Conservation (phyloP, 305 asterid genomes). For the Stenogyne calaminthoides region DNA sequence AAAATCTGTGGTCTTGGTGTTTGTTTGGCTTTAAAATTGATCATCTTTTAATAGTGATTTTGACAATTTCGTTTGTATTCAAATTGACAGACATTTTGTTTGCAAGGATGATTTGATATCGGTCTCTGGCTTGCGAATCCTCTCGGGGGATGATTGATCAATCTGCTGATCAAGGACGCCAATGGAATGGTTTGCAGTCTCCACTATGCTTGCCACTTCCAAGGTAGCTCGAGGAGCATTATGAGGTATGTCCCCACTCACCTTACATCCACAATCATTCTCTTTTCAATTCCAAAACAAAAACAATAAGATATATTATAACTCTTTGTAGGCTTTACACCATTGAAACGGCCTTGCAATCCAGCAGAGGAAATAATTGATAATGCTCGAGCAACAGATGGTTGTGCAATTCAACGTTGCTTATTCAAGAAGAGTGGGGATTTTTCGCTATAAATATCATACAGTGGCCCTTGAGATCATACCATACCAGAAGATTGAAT, state of each 20-base stretch:
- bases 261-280: not conserved
- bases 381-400: not conserved
- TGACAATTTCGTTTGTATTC: not conserved
- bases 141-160: not conserved
- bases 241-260: not conserved
- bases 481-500: not conserved
- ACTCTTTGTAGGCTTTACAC: not conserved
- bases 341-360: not conserved
- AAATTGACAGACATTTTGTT: not conserved
- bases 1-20: not conserved
- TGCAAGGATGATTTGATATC: slow-evolving; percentile 15
- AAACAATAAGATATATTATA: too few species aligned
- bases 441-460: not conserved
- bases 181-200: not conserved
- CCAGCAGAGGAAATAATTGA: not conserved
- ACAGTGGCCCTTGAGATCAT: not conserved
- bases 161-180: not conserved
- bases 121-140: not conserved
- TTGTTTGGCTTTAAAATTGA: not conserved
- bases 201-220: not conserved
- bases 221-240: not conserved
- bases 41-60: not conserved
- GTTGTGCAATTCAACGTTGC: not conserved
- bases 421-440: not conserved
- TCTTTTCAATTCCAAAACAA: not conserved